Evolutionary conservation across 768 basidiomycete genomes (phyloP), one percentile per base, ranked within the genome.

Genomic region (Leccinum fibrillosum): DNA sequence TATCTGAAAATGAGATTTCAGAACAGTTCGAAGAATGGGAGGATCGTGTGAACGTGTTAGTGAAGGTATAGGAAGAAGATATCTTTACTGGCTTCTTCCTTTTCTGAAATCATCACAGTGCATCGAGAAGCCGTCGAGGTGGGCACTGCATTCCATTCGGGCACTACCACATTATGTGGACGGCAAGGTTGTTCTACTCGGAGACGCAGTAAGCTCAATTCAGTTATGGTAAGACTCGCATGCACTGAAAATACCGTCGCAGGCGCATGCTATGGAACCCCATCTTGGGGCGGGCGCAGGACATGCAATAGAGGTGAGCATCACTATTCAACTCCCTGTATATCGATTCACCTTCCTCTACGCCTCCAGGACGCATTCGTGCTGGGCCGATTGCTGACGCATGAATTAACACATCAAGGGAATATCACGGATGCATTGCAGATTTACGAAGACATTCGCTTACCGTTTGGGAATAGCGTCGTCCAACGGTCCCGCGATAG

Each of bases 251-350:
- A 19, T 39, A 11, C 10, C 4, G n/a, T 42, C 42, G n/a, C 45
- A 69, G 80, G 80, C 79, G 0, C 80, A 82, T 64, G 79, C 76
- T 0, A 79, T 80, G 74, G 69, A 75, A 4, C 79, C 80, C 0
- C 74, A 80, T 60, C 72, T 78, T 64, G 80, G 77, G 1, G 75
- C 78, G 0, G 81, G 81, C 3, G 82, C 79, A 3, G 78, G 80
- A 4, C 80, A 80, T 54, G 80, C 80, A 1, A 75, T 82, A n/a
- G 82, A 82, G 67, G 79, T 79, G 47, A 11, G 66, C 49, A 8
- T 42, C 19, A 15, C 15, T 63, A 53, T 13, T 5, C 3, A 1
- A 5, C 15, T 8, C 3, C 6, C 4, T n/a, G 5, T 11, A 30
- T 49, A 3, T 26, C 2, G 5, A 56, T n/a, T 28, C 37, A 57